Evolutionary conservation across 129 eudicot genomes (phyloP), one percentile per base, ranked within the genome.

Genomic region (Silybum marianum): DNA sequence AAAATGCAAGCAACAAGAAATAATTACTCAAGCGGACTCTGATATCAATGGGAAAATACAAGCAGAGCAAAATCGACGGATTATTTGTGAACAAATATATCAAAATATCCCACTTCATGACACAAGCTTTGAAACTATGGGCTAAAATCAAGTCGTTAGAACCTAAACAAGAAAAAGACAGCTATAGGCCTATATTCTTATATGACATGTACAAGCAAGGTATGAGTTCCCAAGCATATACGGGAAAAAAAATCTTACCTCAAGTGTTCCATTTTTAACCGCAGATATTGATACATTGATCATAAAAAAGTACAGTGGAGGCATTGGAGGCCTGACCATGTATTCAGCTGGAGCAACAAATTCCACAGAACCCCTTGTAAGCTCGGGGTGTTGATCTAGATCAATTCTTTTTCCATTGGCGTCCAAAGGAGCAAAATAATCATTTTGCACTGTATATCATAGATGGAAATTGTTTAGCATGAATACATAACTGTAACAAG

Each of bases 301-400:
- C 86, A 95, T 86, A 78, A 95, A 95, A 83, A 91, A 95, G 73
- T 89, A 93, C 24, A 87, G 80, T 21, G 99, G 97, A 7, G 99
- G 99, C 99, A 95, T 95, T 63, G 99, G 99, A 62, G 98, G 99
- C 84, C 99, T 98, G 85, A 95, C 99, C 99, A 95, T 95, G 70
- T 95, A 95, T 66, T 95, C 99, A 84, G 99, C 94, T 82, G 99
- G 98, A 48, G 99, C 99, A 87, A 95, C 87, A 82, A 90, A 95
- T 38, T 95, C 99, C 46, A 93, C 98, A 62, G 98, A 92, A 48
- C 99, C 99, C 84, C 91, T 88, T 26, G 78, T 93, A 79, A 95
- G 99, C 85, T 95, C 99, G 12, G 99, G 99, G 24, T 92, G 90
- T 88, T 92, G 97, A 86, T 91, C 93, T 77, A 93, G 71, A 83